A percentile compares a stretch with the other conserved stretches of the same genome.
These are phyloP conservation scores for Colletotrichum sp. DNA, from an alignment of 2,329 filamentous ascomycete species.

Conservation along the genomic window DNA sequence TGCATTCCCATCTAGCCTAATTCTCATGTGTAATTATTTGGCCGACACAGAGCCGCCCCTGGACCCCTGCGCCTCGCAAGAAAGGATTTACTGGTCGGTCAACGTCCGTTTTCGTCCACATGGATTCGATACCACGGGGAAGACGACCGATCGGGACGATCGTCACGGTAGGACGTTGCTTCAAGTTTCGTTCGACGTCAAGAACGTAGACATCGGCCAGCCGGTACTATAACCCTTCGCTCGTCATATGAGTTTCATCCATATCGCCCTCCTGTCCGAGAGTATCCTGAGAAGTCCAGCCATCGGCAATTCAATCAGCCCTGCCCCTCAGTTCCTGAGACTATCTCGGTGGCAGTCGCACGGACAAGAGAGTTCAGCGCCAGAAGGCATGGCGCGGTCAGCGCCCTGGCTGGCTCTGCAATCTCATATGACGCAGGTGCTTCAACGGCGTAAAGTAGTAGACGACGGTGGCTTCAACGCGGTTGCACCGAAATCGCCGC, in stretches of 20 bases:
- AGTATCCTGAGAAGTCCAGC: not conserved
- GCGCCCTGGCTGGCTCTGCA: not conserved
- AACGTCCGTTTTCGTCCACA: slow-evolving; percentile 10
- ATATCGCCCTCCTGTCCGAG: not conserved
- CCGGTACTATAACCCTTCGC: not conserved
- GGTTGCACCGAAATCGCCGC: not conserved
- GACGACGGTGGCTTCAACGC: not conserved
- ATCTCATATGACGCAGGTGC: not conserved
- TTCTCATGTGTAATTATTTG: not conserved
- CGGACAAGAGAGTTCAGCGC: not conserved
- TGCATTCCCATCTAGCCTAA: not conserved
- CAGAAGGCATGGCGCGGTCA: not conserved
- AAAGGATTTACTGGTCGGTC: slow-evolving; percentile 10
- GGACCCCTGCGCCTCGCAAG: slow-evolving; percentile 7
- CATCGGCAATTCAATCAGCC: not conserved
- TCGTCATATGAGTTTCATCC: slow-evolving; percentile 7
- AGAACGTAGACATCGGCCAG: not conserved
- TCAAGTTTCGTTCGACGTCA: not conserved
- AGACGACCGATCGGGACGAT: slow-evolving; percentile 1
- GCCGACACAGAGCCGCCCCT: slow-evolving; percentile 8
- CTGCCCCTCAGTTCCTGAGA: not conserved
- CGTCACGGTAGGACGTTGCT: not conserved
- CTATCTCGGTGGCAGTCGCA: not conserved
- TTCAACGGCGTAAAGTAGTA: not conserved
- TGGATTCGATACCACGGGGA: not conserved